A percentile compares a stretch with the other conserved stretches of the same genome.
Evolutionary conservation across 2,329 filamentous ascomycete genomes (phyloP).

Genomic region (Corinectria fuckeliana): DNA sequence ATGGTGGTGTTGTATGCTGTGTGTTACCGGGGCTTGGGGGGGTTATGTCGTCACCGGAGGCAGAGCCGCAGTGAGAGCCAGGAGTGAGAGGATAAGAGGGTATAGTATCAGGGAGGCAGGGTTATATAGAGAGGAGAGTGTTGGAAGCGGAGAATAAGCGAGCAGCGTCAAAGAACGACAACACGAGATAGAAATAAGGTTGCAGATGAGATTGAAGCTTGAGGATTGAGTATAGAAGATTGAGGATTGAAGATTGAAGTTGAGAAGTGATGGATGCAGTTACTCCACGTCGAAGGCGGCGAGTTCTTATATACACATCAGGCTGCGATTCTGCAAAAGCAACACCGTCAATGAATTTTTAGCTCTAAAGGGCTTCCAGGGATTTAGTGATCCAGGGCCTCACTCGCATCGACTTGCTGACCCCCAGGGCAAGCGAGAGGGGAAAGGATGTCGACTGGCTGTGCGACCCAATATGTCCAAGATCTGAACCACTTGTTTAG

Average conservation of each 20-base stretch:
- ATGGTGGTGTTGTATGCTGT: constrained; percentile 1
- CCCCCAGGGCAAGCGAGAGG: constrained; percentile 37
- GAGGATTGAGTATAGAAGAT: no score
- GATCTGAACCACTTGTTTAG: constrained; percentile 47
- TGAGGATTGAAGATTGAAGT: no score
- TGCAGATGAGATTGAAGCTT: constrained; percentile 19
- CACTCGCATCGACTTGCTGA: constrained; percentile 27
- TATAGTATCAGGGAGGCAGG: not conserved
- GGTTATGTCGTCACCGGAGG: constrained; percentile 3
- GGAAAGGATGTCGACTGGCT: constrained; percentile 40
- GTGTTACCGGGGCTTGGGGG: not conserved
- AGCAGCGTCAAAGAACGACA: not conserved
- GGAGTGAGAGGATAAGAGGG: not conserved
- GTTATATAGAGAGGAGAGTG: not conserved
- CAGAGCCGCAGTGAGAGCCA: constrained; percentile 4
- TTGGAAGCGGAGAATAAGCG: not conserved
- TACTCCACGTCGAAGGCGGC: constrained; percentile 24
- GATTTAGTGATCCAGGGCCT: constrained; percentile 22
- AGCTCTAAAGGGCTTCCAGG: constrained; percentile 22
- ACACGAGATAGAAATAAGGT: not conserved
- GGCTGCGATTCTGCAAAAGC: constrained; percentile 35
- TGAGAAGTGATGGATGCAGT: constrained; percentile 18
- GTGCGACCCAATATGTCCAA: constrained; percentile 46
- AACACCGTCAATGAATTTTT: constrained; percentile 33
- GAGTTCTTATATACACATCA: constrained; percentile 36